phyloP scores from a whole-genome alignment of 352 stramenopile genomes.

The Plasmopara viticola region DNA sequence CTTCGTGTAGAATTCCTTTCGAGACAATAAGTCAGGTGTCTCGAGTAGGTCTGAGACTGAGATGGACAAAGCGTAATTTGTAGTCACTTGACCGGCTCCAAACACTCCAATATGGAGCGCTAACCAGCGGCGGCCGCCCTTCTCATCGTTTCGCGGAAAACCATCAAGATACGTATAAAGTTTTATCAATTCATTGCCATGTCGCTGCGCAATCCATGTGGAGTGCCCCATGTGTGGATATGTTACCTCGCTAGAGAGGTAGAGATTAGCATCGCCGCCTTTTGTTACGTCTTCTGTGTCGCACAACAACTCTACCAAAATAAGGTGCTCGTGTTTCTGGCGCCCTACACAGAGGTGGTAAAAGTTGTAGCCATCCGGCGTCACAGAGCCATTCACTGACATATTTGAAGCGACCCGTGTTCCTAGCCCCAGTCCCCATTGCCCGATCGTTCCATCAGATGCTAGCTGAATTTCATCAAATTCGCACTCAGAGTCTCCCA shows the following conservation, averaged over 20 bases:
- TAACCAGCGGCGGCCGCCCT: slow-evolving; percentile 39
- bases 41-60: slow-evolving; percentile 54
- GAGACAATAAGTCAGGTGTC: slow-evolving; percentile 37
- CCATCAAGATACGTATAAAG: slow-evolving; percentile 76
- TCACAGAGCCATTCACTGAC: slow-evolving; percentile 59
- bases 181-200: slow-evolving; percentile 47
- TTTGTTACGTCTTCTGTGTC: slow-evolving; percentile 14
- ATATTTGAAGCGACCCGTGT: slow-evolving; percentile 52
- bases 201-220: slow-evolving; percentile 63
- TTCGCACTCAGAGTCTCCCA: slow-evolving; percentile 25
- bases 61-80: slow-evolving; percentile 45
- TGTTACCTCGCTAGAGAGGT: slow-evolving; percentile 58
- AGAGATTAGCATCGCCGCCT: slow-evolving; percentile 54
- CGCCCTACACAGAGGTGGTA: slow-evolving; percentile 71
- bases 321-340: slow-evolving; percentile 72
- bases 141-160: slow-evolving; percentile 51
- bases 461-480: slow-evolving; percentile 67
- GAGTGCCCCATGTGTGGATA: slow-evolving; percentile 57
- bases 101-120: slow-evolving; percentile 67
- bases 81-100: slow-evolving; percentile 26
- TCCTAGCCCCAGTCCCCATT: slow-evolving; percentile 37
- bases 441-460: slow-evolving; percentile 56
- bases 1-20: slow-evolving; percentile 54
- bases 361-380: slow-evolving; percentile 47
- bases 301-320: slow-evolving; percentile 54